Evolutionary conservation across 2,329 filamentous ascomycete species (phyloP).

Genomic region (Calcarisporium arbuscula): DNA sequence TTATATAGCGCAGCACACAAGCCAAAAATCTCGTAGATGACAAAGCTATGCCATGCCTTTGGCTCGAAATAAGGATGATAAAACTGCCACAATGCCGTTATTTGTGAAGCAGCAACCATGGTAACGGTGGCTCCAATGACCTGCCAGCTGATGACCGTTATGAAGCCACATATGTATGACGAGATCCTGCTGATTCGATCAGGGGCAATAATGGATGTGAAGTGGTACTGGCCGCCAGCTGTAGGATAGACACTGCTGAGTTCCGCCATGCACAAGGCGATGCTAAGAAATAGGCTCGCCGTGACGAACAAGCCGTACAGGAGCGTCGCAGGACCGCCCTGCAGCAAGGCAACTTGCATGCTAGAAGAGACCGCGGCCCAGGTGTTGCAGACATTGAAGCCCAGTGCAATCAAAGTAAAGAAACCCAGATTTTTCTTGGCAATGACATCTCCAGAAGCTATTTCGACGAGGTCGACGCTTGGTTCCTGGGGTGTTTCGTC

Average conservation of each 20-base stretch:
- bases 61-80: slow-evolving; percentile 2
- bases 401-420: slow-evolving; percentile 3
- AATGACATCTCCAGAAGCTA: not conserved
- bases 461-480: not conserved
- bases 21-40: slow-evolving; percentile 4
- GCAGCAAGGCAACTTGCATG: slow-evolving; percentile 12
- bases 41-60: slow-evolving; percentile 3
- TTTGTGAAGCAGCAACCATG: not conserved
- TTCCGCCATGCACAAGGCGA: slow-evolving; percentile 27
- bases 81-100: slow-evolving; percentile 2
- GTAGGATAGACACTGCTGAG: slow-evolving; percentile 29
- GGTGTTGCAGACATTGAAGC: slow-evolving; percentile 18
- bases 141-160: not conserved
- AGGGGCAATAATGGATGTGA: slow-evolving; percentile 23
- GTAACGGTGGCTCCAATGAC: slow-evolving; percentile 4
- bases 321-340: slow-evolving; percentile 6
- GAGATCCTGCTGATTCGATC: slow-evolving; percentile 12
- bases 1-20: no score
- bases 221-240: slow-evolving; percentile 32
- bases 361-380: slow-evolving; percentile 17
- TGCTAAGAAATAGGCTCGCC: slow-evolving; percentile 6
- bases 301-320: slow-evolving; percentile 20
- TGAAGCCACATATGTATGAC: slow-evolving; percentile 8
- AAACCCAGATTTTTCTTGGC: slow-evolving; percentile 1
- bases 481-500: no score